phyloP scores from a whole-genome alignment of 495 filamentous ascomycete species.

The Aspergillus sclerotiicarbonarius region DNA sequence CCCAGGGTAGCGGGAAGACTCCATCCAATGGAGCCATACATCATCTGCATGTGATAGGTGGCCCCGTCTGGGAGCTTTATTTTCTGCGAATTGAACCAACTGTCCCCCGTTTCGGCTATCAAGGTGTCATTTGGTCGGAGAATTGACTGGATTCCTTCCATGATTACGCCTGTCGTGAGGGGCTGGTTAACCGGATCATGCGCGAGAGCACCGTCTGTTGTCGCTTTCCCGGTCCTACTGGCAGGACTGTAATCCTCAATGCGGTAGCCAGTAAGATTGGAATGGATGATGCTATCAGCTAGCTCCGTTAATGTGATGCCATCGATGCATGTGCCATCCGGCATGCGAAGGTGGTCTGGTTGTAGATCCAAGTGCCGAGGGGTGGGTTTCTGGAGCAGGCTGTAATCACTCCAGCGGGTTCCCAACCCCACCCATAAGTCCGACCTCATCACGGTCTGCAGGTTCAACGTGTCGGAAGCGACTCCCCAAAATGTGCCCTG shows the following conservation, averaged over 20 bases:
- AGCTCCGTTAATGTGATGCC: not conserved
- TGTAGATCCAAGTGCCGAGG: not conserved
- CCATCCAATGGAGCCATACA: constrained; percentile 9
- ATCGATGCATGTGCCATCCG: not conserved
- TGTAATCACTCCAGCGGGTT: constrained; percentile 16
- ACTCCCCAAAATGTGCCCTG: constrained; percentile 12
- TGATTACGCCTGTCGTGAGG: not conserved
- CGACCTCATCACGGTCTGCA: not conserved
- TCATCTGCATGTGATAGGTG: not conserved
- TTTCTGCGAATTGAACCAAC: constrained; percentile 2
- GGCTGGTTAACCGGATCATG: not conserved
- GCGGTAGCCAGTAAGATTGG: not conserved
- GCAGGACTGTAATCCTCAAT: not conserved
- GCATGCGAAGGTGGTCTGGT: not conserved
- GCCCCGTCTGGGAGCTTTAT: not conserved
- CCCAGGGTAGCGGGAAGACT: constrained; percentile 5
- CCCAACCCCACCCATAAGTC: constrained; percentile 17
- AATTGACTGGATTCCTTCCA: not conserved
- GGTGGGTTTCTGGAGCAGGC: not conserved
- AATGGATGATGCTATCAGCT: not conserved
- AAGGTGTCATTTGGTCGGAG: not conserved
- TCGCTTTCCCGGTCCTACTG: not conserved
- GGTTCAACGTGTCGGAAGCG: not conserved
- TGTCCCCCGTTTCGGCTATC: constrained; percentile 6
- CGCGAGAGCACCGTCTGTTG: not conserved